Evolutionary conservation across 2,329 filamentous ascomycete genomes (phyloP).

Genomic region (Monilinia aucupariae): DNA sequence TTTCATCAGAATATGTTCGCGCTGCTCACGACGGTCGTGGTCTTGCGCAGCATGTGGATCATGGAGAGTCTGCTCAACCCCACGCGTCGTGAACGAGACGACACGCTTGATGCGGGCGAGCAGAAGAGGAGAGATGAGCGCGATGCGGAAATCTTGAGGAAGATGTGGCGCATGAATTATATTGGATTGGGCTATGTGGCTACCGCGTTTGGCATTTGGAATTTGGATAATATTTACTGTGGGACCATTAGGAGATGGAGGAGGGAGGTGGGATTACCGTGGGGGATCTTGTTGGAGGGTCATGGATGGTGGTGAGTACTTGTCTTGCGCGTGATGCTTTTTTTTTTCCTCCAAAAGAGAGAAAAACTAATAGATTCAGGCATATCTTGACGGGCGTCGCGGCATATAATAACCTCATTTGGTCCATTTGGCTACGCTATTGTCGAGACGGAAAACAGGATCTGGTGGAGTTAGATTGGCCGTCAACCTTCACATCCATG

Average conservation of each 20-base stretch:
- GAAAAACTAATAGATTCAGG: neutral
- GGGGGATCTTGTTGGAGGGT: neutral
- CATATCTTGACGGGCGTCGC: neutral
- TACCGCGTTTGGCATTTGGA: neutral
- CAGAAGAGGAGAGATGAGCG: neutral
- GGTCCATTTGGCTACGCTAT: neutral
- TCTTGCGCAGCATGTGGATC: conserved; percentile 3
- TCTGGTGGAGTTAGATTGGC: conserved; percentile 3
- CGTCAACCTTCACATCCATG: neutral
- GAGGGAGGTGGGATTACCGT: neutral
- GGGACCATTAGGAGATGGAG: neutral
- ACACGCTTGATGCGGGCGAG: neutral
- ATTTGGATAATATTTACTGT: conserved; percentile 6
- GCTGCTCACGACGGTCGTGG: neutral
- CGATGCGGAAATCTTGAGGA: neutral
- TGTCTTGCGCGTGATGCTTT: neutral
- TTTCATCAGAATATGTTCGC: conserved; percentile 10
- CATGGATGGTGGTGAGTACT: conserved; percentile 6
- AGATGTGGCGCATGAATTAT: neutral
- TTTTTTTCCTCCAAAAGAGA: too few species aligned
- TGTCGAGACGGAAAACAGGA: conserved; percentile 1
- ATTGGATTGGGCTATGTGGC: neutral
- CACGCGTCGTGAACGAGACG: neutral
- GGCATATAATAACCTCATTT: neutral
- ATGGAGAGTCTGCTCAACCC: neutral